phyloP scores from a whole-genome alignment of 345 rosid species.

The Odontarrhena argentea region DNA sequence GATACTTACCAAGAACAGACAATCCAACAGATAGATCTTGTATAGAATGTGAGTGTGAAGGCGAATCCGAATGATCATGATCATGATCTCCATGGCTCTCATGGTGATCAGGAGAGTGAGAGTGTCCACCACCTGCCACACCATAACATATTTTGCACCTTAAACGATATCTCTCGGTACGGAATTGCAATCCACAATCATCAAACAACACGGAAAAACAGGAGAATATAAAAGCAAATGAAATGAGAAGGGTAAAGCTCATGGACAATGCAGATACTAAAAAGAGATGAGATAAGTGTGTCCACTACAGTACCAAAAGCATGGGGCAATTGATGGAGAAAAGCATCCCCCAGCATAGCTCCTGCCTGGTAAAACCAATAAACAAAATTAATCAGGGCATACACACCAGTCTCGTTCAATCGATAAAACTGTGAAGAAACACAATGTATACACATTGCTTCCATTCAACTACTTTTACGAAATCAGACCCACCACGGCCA shows the following conservation, averaged over 20 bases:
- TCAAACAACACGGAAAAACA: neutral
- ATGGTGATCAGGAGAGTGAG: constrained; percentile 69
- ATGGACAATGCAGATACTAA: constrained; percentile 15
- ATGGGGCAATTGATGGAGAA: constrained; percentile 98
- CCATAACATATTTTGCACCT: constrained; percentile 9
- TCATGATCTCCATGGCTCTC: constrained; percentile 52
- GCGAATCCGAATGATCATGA: constrained; percentile 52
- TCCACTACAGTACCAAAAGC: constrained; percentile 75
- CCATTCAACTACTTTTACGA: neutral
- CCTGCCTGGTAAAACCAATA: constrained; percentile 67
- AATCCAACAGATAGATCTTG: constrained; percentile 89
- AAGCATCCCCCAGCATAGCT: constrained; percentile 99
- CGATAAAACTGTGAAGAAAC: neutral
- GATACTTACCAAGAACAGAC: constrained; percentile 71
- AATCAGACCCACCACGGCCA: constrained; percentile 15
- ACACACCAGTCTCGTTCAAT: neutral
- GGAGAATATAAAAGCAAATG: neutral
- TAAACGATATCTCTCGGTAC: neutral
- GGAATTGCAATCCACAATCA: neutral
- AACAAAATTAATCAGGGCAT: constrained; percentile 23
- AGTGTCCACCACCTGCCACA: constrained; percentile 78
- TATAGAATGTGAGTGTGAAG: constrained; percentile 67
- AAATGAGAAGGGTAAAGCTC: neutral
- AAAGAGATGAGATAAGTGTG: neutral
- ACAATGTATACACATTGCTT: neutral